Percentiles rank a stretch among this genome's conserved stretches.
Conservation (phyloP, 768 basidiomycete species). For the Hortiboletus campestris region DNA sequence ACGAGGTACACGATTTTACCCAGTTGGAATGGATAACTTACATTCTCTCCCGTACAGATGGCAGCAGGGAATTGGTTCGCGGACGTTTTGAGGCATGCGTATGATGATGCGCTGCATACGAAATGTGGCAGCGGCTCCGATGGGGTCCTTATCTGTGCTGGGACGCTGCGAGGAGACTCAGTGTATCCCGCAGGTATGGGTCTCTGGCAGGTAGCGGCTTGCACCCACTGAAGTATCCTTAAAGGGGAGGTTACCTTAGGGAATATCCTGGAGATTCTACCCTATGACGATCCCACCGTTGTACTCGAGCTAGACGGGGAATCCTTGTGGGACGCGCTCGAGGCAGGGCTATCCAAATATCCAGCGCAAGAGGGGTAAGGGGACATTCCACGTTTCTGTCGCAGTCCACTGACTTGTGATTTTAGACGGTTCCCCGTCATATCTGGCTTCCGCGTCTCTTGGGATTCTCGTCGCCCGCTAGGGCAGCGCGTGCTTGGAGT, state of each 20-base stretch:
- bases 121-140: slow-evolving; percentile 67
- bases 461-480: slow-evolving; percentile 77
- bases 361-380: slow-evolving; percentile 87
- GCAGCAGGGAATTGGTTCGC: slow-evolving; percentile 81
- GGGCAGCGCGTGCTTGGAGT: slow-evolving; percentile 74
- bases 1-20: slow-evolving; percentile 48
- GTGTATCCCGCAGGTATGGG: slow-evolving; percentile 73
- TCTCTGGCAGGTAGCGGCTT: not conserved
- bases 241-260: slow-evolving; percentile 76
- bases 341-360: slow-evolving; percentile 70
- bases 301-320: slow-evolving; percentile 79
- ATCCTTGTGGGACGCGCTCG: slow-evolving; percentile 77
- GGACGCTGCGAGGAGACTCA: slow-evolving; percentile 84
- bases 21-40: not conserved
- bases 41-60: slow-evolving; percentile 40
- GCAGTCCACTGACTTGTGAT: not conserved
- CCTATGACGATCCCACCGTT: slow-evolving; percentile 83
- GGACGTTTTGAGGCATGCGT: slow-evolving; percentile 80
- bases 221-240: not conserved
- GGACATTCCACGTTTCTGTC: not conserved
- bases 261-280: slow-evolving; percentile 84
- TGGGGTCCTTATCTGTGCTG: slow-evolving; percentile 78
- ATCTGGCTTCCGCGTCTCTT: slow-evolving; percentile 78
- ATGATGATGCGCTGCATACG: slow-evolving; percentile 65
- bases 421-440: slow-evolving; percentile 83